Evolutionary conservation across 164 flowering plant species (phyloP).

Genomic region (Nymphaea colorata): DNA sequence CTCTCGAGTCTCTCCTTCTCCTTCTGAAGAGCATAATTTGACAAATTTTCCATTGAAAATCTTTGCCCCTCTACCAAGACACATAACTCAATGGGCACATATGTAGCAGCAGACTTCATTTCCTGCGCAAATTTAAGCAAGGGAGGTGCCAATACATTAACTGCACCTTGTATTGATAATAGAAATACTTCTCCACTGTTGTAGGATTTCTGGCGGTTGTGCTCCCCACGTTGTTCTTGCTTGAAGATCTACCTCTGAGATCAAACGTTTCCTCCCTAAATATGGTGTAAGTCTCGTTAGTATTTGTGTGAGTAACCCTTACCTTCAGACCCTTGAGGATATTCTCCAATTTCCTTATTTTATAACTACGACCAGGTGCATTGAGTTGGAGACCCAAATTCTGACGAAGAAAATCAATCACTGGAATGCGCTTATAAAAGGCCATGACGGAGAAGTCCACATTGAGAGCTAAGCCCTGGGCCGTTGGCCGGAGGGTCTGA

Average conservation of each 20-base stretch:
- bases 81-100: conserved; percentile 79
- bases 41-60: conserved; percentile 43
- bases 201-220: conserved; percentile 17
- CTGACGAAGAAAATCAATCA: conserved; percentile 38
- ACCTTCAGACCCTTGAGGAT: conserved; percentile 48
- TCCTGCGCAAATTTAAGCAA: conserved; percentile 50
- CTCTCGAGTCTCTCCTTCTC: conserved; percentile 24
- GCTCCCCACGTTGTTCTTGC: conserved; percentile 19
- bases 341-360: conserved; percentile 10
- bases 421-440: conserved; percentile 35
- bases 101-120: conserved; percentile 24
- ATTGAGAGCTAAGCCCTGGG: conserved; percentile 42
- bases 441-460: conserved; percentile 53
- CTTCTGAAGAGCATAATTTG: too few species aligned
- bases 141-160: conserved; percentile 37
- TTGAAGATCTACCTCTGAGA: background rate
- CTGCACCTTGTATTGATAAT: conserved; percentile 27
- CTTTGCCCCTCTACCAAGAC: conserved; percentile 56
- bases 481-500: conserved; percentile 52
- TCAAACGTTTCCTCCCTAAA: conserved; percentile 8
- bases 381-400: conserved; percentile 14
- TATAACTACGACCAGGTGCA: too few species aligned
- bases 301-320: conserved; percentile 44
- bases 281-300: conserved; percentile 42
- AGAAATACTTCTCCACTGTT: conserved; percentile 35